Conservation (phyloP, 2,329 filamentous ascomycete species). For the Cytospora schulzeri region DNA sequence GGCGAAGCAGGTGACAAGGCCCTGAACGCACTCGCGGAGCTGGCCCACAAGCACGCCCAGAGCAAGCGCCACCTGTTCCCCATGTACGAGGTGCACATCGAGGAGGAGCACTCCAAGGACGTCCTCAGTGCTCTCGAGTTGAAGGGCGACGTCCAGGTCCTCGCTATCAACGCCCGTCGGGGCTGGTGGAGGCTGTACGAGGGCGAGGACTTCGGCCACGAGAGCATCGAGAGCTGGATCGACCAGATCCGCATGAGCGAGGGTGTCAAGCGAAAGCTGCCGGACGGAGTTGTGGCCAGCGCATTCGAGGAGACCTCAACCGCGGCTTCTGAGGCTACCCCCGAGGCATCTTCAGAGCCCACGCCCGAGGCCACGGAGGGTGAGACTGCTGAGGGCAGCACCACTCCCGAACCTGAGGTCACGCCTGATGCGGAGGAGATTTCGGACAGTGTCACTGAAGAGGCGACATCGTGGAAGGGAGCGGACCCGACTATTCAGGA, state of each 20-base stretch:
- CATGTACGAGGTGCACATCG: slow-evolving; percentile 72
- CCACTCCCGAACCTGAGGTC: slow-evolving; percentile 30
- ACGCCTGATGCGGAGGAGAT: slow-evolving; percentile 24
- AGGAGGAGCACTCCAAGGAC: slow-evolving; percentile 57
- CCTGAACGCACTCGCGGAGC: slow-evolving; percentile 66
- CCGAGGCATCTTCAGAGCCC: slow-evolving; percentile 38
- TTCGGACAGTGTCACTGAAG: slow-evolving; percentile 26
- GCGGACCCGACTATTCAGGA: slow-evolving; percentile 34
- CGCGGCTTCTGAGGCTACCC: background rate
- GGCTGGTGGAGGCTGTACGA: slow-evolving; percentile 82
- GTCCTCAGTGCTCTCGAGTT: slow-evolving; percentile 67
- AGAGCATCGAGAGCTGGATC: slow-evolving; percentile 79
- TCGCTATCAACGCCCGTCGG: slow-evolving; percentile 83
- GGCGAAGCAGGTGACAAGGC: slow-evolving; percentile 57
- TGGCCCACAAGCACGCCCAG: slow-evolving; percentile 74
- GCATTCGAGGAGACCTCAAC: slow-evolving; percentile 39
- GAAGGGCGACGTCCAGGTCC: slow-evolving; percentile 62
- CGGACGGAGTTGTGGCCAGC: slow-evolving; percentile 55
- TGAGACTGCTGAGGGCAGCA: slow-evolving; percentile 31
- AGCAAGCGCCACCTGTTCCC: slow-evolving; percentile 75
- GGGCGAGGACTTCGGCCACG: slow-evolving; percentile 56
- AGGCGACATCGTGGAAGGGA: slow-evolving; percentile 36
- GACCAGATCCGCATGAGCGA: slow-evolving; percentile 91
- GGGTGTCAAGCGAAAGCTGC: slow-evolving; percentile 75
- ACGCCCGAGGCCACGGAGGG: slow-evolving; percentile 31